These are phyloP conservation scores for Saccharomyces hybrid DNA, from an alignment of 1,139 yeast species.

Conservation along the genomic window DNA sequence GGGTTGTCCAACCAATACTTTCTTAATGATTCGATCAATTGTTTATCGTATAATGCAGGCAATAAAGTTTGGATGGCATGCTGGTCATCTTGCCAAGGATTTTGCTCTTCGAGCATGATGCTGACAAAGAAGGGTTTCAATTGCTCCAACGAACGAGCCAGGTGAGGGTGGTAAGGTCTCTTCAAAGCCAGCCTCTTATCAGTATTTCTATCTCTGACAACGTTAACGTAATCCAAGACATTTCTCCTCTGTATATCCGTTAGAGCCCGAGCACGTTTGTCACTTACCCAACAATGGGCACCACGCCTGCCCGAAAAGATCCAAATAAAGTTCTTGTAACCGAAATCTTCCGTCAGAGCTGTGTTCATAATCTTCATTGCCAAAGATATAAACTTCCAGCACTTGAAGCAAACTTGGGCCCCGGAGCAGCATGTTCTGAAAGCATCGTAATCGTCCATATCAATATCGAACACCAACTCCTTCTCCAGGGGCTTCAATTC, in stretches of 20 bases:
- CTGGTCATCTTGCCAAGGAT: constrained; percentile 62
- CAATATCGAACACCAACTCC: constrained; percentile 93
- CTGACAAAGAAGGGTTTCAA: constrained; percentile 57
- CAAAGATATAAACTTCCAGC: constrained; percentile 92
- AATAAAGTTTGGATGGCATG: constrained; percentile 47
- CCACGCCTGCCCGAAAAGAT: constrained; percentile 98
- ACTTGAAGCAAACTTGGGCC: constrained; percentile 74
- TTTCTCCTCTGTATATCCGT: constrained; percentile 71
- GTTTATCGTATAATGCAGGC: constrained; percentile 52
- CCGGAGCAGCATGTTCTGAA: constrained; percentile 89
- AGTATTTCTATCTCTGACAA: constrained; percentile 47
- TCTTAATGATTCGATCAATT: constrained; percentile 47
- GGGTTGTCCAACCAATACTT: constrained; percentile 48
- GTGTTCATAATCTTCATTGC: constrained; percentile 70
- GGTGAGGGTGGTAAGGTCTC: constrained; percentile 86
- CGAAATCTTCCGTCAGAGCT: constrained; percentile 79
- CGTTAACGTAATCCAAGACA: constrained; percentile 75
- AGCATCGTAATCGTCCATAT: constrained; percentile 92
- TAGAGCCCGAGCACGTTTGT: constrained; percentile 64
- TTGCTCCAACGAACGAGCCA: constrained; percentile 64
- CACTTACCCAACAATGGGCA: constrained; percentile 98
- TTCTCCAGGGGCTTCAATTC: constrained; percentile 76
- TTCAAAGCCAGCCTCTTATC: constrained; percentile 45
- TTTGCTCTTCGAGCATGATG: constrained; percentile 69
- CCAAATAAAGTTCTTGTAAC: constrained; percentile 82